Evolutionary conservation across 1,139 yeast species (phyloP).

Genomic region (Pichia terricola): DNA sequence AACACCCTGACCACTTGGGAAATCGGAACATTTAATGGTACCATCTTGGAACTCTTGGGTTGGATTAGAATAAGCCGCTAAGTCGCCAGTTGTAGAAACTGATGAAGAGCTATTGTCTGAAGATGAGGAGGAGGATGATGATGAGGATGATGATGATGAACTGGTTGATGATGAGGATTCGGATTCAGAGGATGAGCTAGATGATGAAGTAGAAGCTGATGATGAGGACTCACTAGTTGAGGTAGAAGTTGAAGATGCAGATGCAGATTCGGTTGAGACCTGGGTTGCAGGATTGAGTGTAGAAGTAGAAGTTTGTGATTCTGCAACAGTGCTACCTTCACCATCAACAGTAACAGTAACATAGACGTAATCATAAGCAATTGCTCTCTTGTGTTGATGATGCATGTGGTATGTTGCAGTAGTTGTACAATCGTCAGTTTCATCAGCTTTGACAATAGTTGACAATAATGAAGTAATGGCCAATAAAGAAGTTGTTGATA

Average conservation of each 20-base stretch:
- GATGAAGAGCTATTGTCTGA: slow-evolving; percentile 24
- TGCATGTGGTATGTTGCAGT: slow-evolving; percentile 39
- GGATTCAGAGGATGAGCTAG: slow-evolving; percentile 17
- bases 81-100: slow-evolving; percentile 41
- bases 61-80: slow-evolving; percentile 33
- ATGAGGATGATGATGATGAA: slow-evolving; percentile 12
- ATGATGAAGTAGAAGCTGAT: slow-evolving; percentile 8
- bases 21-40: slow-evolving; percentile 56
- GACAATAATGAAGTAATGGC: slow-evolving; percentile 18
- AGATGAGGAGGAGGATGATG: slow-evolving; percentile 6
- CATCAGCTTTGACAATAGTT: slow-evolving; percentile 15
- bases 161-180: slow-evolving; percentile 3
- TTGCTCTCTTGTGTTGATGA: slow-evolving; percentile 67
- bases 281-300: slow-evolving; percentile 17
- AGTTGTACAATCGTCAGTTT: slow-evolving; percentile 29
- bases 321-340: slow-evolving; percentile 39
- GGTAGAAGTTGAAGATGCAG: slow-evolving; percentile 10
- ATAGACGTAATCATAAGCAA: slow-evolving; percentile 75
- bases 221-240: slow-evolving; percentile 17
- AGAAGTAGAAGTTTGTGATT: slow-evolving; percentile 18
- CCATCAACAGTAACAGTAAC: slow-evolving; percentile 68
- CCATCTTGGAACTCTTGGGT: slow-evolving; percentile 55
- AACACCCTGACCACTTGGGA: slow-evolving; percentile 93
- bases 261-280: slow-evolving; percentile 1
- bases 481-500: slow-evolving; percentile 18